Evolutionary conservation across 352 stramenopile species (phyloP), one percentile per base, ranked within the genome.

Genomic region (Peronospora farinosa): DNA sequence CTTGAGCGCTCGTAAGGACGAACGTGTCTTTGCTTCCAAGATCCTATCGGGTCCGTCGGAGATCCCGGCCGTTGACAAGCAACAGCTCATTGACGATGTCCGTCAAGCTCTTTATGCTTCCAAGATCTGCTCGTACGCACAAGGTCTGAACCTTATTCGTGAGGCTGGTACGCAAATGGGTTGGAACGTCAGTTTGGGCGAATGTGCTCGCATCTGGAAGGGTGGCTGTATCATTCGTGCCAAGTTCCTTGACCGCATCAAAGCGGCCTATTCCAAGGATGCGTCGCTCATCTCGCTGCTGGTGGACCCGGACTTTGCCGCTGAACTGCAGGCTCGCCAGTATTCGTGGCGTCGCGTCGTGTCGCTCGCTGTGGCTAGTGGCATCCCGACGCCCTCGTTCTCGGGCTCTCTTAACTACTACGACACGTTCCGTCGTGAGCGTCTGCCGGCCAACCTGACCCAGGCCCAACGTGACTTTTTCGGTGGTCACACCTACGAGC

Each of bases 381-480:
- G 95, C 55, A 95, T 98, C 63, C 79, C 93, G 11, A 78, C 83
- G 45, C 93, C 93, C n/a, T 86, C 77, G 40, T 84, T 98, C 56
- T 82, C 82, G 54, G 88, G 80, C 21, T 98, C 92, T 49, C 78
- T 99, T 28, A 95, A 84, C 54, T 99, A 99, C 84, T 99, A 97
- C 67, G 97, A 99, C 84, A 84, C 85, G 61, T 99, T 98, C 87
- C 90, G 97, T 65, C 84, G 94, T 49, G 87, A 89, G 49, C 77
- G 74, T 28, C 78, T 99, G 40, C 93, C 96, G 9, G 95, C 95
- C 43, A 99, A 98, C 74, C 72, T 99, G 36, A 97, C 96, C 25
- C 96, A 99, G 76, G 96, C 95, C n/a, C 97, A 99, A 79, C 88
- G 97, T 48, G 97, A 99, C 75, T 99, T 98, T 74, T 99, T 99